These are phyloP conservation scores for Aspergillus avenaceus DNA, from an alignment of 495 filamentous ascomycete genomes.

Conservation along the genomic window DNA sequence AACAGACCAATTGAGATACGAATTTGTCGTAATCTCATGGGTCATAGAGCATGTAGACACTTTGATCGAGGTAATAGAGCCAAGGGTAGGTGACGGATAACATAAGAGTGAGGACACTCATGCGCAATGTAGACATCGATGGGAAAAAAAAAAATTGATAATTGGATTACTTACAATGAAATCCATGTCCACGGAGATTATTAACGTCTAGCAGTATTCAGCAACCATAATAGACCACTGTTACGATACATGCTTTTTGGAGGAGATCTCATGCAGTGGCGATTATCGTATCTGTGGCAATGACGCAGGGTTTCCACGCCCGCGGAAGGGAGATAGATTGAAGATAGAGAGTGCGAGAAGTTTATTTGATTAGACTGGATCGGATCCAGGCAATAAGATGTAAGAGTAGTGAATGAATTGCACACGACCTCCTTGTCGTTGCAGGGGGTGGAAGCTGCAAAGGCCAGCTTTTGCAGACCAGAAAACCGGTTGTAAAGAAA, in stretches of 20 bases:
- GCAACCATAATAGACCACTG: slow-evolving; percentile 30
- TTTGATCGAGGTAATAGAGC: neutral
- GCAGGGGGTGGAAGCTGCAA: slow-evolving; percentile 12
- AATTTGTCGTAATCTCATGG: neutral
- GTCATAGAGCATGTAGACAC: neutral
- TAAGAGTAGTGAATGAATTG: slow-evolving; percentile 1
- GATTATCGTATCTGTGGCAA: slow-evolving; percentile 5
- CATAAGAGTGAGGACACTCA: too few species aligned
- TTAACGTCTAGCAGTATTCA: slow-evolving; percentile 25
- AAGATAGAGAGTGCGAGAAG: neutral
- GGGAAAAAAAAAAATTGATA: neutral
- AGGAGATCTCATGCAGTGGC: slow-evolving; percentile 3
- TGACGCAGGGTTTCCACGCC: slow-evolving; percentile 13
- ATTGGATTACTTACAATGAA: slow-evolving; percentile 37
- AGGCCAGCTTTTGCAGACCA: slow-evolving; percentile 29
- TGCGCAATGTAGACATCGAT: too few species aligned
- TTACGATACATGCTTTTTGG: slow-evolving; percentile 35
- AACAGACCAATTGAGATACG: too few species aligned
- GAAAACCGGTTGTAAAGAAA: slow-evolving; percentile 9
- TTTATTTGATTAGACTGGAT: neutral
- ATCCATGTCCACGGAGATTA: slow-evolving; percentile 41
- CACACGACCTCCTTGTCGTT: neutral
- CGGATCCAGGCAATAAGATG: neutral
- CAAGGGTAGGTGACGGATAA: neutral
- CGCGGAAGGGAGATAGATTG: neutral